phyloP scores from a whole-genome alignment of 1,284 basidiomycete species.

The Apiotrichum akiyoshidainum region DNA sequence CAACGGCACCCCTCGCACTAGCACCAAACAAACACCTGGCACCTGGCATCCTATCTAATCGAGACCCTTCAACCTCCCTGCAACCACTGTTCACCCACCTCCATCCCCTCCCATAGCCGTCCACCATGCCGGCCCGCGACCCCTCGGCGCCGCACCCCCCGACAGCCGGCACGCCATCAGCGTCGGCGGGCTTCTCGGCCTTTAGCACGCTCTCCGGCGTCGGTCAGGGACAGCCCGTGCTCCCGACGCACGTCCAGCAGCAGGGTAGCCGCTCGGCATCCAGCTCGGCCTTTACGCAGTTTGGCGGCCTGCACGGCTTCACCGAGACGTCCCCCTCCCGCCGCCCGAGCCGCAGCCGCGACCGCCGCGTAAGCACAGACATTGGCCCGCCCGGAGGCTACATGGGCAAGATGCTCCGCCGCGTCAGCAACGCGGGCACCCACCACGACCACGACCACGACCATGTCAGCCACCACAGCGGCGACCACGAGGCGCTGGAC shows the following conservation, averaged over 20 bases:
- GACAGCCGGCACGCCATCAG: not conserved
- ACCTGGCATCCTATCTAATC: too few species aligned
- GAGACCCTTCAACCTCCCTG: too few species aligned
- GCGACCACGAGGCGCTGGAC: not conserved
- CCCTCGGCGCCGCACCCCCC: not conserved
- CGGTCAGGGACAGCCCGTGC: not conserved
- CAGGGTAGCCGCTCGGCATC: not conserved
- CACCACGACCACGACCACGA: not conserved
- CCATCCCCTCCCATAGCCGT: too few species aligned
- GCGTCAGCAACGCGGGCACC: not conserved
- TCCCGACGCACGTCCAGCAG: not conserved
- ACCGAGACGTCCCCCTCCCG: not conserved
- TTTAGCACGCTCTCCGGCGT: not conserved
- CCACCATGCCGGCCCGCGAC: not conserved
- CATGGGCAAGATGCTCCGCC: slow-evolving; percentile 12
- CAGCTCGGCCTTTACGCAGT: not conserved
- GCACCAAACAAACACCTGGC: too few species aligned
- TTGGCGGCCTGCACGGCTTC: not conserved
- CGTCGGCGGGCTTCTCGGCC: not conserved
- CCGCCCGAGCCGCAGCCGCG: not conserved
- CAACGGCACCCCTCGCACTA: too few species aligned
- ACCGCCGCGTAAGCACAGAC: slow-evolving; percentile 9
- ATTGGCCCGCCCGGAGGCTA: not conserved
- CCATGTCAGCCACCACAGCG: too few species aligned
- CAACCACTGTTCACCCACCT: too few species aligned